Base-by-base conservation (phyloP, 164 flowering plant genomes). In the Chloranthus sessilifolius region DNA sequence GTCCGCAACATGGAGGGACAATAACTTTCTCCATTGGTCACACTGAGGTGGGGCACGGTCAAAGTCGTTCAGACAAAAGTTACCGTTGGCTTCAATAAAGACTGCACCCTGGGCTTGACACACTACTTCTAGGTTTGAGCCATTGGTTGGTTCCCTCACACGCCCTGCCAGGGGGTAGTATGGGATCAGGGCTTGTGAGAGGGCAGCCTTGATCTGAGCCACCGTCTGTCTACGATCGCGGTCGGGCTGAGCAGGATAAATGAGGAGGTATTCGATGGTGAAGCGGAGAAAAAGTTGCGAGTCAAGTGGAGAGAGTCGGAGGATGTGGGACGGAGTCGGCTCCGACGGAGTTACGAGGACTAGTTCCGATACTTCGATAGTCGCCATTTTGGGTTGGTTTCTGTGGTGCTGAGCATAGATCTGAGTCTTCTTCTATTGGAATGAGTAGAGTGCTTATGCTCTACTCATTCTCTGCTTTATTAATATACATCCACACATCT, bases 201-300 rank as follows among this genome's bases (percentile, higher is more conserved):
- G 58, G 0, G 85, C 86, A 6, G 71, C 16, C 52, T 72, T 74
- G 46, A 85, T 5, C 0, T 67, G 73, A 0, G 67, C 62, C 0
- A 50, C 15, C 24, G 40, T 37, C 4, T 55, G 31, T 0, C 10
- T 4, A 0, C 50, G 67, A 27, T 77, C 68, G 0, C 33, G 15
- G 2, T 51, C 62, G 5, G 62, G 60, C 3, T 17, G 21, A 9
- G 76, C 57, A 14, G 22, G 38, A 68, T 72, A 85, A 39, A 82
- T 58, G 10, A 82, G 50, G 33, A 82, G 71, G 44, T 82, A 85
- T 31, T 85, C 94, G 11, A 82, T 66, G 44, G 83, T 73, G 72
- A 80, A 85, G 11, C 94, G 84, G 3, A 82, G 67, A 65, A 85
- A 85, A 58, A 70, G 82, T 62, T 85, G 88, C 25, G 94, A 85